Conservation (phyloP, 495 filamentous ascomycete species). For the Pseudotulostoma volvatum region DNA sequence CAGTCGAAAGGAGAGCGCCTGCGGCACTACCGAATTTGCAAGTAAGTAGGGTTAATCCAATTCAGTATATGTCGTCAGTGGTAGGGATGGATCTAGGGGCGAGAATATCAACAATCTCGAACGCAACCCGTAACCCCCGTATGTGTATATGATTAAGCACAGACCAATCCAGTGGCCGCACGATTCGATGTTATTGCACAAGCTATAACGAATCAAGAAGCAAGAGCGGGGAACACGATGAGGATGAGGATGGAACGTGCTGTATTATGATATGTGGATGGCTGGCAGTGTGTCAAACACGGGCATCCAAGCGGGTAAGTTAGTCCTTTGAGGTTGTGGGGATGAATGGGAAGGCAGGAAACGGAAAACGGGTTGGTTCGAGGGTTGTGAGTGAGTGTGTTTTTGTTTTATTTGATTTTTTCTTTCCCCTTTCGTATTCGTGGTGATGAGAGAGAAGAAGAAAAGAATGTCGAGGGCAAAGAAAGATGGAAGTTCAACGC, state of each 20-base stretch:
- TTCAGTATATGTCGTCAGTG: conserved; percentile 5
- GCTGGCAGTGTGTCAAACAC: conserved; percentile 36
- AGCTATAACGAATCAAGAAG: conserved; percentile 14
- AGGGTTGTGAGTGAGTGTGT: too few relatives aligned
- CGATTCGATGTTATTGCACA: conserved; percentile 14
- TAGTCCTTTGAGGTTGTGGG: conserved; percentile 11
- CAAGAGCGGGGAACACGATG: conserved; percentile 7
- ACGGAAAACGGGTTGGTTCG: too few relatives aligned
- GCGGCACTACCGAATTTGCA: conserved; percentile 59
- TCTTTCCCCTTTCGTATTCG: too few relatives aligned
- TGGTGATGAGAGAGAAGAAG: too few relatives aligned
- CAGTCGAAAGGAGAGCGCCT: conserved; percentile 27
- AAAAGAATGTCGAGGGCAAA: too few relatives aligned
- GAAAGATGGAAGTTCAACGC: too few relatives aligned
- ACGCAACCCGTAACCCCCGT: too few relatives aligned
- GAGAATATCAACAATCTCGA: conserved; percentile 14
- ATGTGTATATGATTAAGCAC: conserved; percentile 24
- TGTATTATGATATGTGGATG: conserved; percentile 17
- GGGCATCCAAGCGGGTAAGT: conserved; percentile 17
- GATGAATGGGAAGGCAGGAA: conserved; percentile 14
- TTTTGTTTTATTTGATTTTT: too few relatives aligned
- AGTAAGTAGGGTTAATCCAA: conserved; percentile 4
- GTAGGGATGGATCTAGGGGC: conserved; percentile 10
- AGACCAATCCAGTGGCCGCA: conserved; percentile 39
- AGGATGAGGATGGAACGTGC: conserved; percentile 22